A percentile compares a stretch with the other conserved stretches of the same genome.
Conservation (phyloP, 176 grass and related monocot genomes). For the Canna indica region DNA sequence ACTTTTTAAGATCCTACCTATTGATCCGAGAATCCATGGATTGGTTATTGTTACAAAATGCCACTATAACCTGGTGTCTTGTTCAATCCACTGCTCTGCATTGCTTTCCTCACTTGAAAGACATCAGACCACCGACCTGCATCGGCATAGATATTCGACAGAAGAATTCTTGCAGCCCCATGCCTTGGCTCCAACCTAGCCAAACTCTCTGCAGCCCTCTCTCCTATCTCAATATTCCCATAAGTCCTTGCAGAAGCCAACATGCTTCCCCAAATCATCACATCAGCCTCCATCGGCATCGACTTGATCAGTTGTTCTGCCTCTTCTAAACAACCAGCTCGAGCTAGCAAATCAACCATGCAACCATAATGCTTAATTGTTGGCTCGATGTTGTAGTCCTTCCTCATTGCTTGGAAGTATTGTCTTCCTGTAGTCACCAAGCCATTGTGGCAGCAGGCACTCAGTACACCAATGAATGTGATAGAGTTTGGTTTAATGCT, state of each 20-base stretch:
- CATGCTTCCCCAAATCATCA: conserved; percentile 61
- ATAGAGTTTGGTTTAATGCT: conserved; percentile 53
- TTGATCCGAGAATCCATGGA: too few relatives aligned
- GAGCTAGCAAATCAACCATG: conserved; percentile 70
- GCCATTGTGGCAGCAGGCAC: conserved; percentile 59
- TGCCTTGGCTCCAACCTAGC: conserved; percentile 43
- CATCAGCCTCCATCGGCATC: conserved; percentile 75
- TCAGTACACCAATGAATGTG: conserved; percentile 54
- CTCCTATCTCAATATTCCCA: conserved; percentile 49
- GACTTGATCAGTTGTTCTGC: conserved; percentile 34
- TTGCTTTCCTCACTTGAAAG: conserved; percentile 33
- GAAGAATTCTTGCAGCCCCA: conserved; percentile 44
- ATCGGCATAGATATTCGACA: conserved; percentile 56
- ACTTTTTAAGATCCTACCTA: not conserved
- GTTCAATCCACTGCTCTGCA: conserved; percentile 25
- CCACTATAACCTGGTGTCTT: conserved; percentile 45
- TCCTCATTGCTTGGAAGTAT: conserved; percentile 50
- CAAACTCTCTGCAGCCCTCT: conserved; percentile 48
- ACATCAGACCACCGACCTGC: conserved; percentile 43
- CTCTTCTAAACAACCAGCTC: conserved; percentile 70
- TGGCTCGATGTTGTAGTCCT: conserved; percentile 39
- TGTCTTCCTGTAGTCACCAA: conserved; percentile 35
- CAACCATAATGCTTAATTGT: conserved; percentile 89
- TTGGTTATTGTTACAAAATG: conserved; percentile 25
- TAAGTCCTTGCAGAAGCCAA: conserved; percentile 55